phyloP scores from a whole-genome alignment of 2,329 filamentous ascomycete genomes.

The Stagonosporopsis cucurbitacearum region DNA sequence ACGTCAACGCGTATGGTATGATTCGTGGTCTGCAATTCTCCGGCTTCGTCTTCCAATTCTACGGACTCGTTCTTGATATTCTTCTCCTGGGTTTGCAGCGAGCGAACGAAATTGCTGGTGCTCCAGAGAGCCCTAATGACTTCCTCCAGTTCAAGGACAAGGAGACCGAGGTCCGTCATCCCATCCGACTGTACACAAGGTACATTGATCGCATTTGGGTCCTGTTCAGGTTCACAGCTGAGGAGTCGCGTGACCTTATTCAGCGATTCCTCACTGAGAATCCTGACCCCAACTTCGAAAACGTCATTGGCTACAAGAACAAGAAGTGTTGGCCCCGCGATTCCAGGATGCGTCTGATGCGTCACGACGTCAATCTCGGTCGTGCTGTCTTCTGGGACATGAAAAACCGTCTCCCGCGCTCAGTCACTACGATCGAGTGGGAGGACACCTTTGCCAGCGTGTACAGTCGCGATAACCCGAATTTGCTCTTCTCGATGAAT shows the following conservation, averaged over 20 bases:
- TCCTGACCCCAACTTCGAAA: constrained; percentile 98
- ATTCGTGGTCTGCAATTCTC: constrained; percentile 98
- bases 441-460: constrained; percentile 98
- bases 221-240: constrained; percentile 89
- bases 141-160: constrained; percentile 96
- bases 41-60: constrained; percentile 98
- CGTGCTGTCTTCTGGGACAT: constrained; percentile 98
- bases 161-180: constrained; percentile 89
- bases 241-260: constrained; percentile 94
- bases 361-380: constrained; percentile 96
- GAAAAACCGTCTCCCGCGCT: constrained; percentile 93
- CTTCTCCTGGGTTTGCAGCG: constrained; percentile 90
- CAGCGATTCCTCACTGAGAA: constrained; percentile 98
- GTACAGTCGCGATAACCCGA: constrained; percentile 97
- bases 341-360: constrained; percentile 97
- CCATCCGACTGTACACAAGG: constrained; percentile 94
- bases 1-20: constrained; percentile 98
- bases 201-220: constrained; percentile 99
- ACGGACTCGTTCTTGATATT: constrained; percentile 92
- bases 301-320: constrained; percentile 98
- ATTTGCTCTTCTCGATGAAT: constrained; percentile 95
- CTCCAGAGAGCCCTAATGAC: constrained; percentile 92
- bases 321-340: constrained; percentile 99
- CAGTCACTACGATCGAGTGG: constrained; percentile 97
- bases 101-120: constrained; percentile 96